Conservation (phyloP, 768 basidiomycete species). For the Macrocybe gigantea region DNA sequence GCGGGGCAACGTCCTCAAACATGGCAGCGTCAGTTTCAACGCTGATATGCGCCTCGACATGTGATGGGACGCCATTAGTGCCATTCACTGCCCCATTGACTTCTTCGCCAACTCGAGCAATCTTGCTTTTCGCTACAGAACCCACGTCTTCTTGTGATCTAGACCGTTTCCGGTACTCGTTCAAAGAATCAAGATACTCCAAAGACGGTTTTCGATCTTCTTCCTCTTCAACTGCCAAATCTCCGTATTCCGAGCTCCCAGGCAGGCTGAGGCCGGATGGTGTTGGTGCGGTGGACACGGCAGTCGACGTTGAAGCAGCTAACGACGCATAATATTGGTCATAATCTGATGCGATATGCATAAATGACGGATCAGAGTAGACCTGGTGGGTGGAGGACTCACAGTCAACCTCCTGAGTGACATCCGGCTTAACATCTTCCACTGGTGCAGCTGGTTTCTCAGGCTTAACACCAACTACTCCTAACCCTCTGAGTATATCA, state of each 20-base stretch:
- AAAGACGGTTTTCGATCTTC: constrained; percentile 64
- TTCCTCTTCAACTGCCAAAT: constrained; percentile 52
- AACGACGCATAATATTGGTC: constrained; percentile 81
- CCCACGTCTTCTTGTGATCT: constrained; percentile 60
- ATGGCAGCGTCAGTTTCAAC: no score
- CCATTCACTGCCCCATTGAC: not conserved
- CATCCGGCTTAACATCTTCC: constrained; percentile 21
- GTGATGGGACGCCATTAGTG: no score
- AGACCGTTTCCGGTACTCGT: constrained; percentile 71
- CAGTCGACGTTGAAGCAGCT: constrained; percentile 49
- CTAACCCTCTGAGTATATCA: constrained; percentile 66
- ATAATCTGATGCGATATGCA: constrained; percentile 42
- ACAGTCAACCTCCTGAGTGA: constrained; percentile 65
- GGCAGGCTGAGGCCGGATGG: constrained; percentile 47
- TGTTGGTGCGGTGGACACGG: constrained; percentile 54
- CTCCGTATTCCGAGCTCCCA: constrained; percentile 43
- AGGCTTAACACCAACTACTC: constrained; percentile 40
- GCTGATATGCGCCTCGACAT: no score
- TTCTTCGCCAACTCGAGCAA: constrained; percentile 11
- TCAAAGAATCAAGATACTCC: constrained; percentile 63
- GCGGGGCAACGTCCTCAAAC: not conserved
- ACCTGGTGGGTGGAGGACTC: constrained; percentile 19
- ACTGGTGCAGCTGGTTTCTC: constrained; percentile 16
- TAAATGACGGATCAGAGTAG: not conserved
- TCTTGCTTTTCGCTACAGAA: constrained; percentile 26